Conservation (phyloP, 2,329 filamentous ascomycete species). For the Hypoxylon sp. region DNA sequence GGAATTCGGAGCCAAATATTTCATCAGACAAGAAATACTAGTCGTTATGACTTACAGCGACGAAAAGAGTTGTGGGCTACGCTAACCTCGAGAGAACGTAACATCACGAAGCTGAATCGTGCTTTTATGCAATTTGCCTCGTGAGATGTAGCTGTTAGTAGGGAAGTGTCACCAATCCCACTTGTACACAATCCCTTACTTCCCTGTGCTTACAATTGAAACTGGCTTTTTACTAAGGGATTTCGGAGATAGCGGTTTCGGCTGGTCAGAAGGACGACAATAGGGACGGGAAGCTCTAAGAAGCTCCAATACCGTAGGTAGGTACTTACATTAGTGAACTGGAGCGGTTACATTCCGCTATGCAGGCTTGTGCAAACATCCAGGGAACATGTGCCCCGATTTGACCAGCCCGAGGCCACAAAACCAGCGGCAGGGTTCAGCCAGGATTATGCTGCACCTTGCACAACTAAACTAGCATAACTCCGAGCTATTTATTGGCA, state of each 20-base stretch:
- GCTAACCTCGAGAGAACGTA: no score
- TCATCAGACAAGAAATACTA: conserved; percentile 10
- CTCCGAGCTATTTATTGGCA: conserved; percentile 27
- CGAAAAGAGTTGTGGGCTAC: conserved; percentile 9
- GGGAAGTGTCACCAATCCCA: no score
- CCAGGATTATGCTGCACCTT: conserved; percentile 28
- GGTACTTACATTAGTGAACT: conserved; percentile 20
- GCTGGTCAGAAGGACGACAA: no score
- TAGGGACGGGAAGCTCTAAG: conserved; percentile 3
- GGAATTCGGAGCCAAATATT: conserved; percentile 9
- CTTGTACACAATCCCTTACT: conserved; percentile 8
- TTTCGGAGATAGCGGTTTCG: conserved; percentile 30
- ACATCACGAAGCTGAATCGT: neutral
- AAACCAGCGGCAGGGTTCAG: conserved; percentile 24
- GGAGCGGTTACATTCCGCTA: conserved; percentile 29
- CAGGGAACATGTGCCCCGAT: conserved; percentile 24
- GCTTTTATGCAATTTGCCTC: conserved; percentile 5
- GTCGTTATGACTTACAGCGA: neutral
- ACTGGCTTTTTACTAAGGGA: conserved; percentile 12
- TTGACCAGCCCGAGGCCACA: conserved; percentile 11
- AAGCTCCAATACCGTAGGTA: conserved; percentile 18
- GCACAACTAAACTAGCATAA: conserved; percentile 29
- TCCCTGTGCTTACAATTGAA: conserved; percentile 4
- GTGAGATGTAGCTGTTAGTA: conserved; percentile 1
- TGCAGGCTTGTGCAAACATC: conserved; percentile 33